Evolutionary conservation across 176 grass and related monocot genomes (phyloP), one percentile per base, ranked within the genome.

Genomic region (Secale cereale): DNA sequence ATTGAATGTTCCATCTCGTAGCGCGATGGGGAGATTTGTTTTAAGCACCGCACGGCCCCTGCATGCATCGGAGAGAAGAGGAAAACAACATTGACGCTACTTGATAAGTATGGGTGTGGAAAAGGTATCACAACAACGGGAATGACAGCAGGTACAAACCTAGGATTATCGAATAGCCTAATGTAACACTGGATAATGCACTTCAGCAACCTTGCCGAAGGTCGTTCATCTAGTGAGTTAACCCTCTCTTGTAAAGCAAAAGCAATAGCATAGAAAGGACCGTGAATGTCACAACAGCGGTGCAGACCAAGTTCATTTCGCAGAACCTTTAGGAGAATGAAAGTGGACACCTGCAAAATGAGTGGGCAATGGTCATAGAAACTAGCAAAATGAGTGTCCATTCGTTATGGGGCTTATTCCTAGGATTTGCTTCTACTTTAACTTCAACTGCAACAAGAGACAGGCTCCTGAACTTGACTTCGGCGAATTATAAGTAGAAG

Each of bases 141-240:
- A 30, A 64, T 59, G 74, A 71, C 4, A 64, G 41, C 16, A 59
- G 17, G 19, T 57, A 57, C 84, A 81, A 80, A 98, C 96, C 83
- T 93, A 46, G 78, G 77, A 90, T 98, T 70, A 14, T 98, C 87
- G 5, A 86, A 89, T 54, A 98, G 83, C 76, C 96, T 92, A 52
- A 92, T 89, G 76, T 98, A 95, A n/a, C 96, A 98, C 23, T 69
- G 70, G 36, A 98, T 81, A 15, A 95, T 87, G 60, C 89, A 86
- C 85, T 95, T 98, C n/a, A 95, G 45, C 74, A 98, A 69, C 87
- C 86, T 92, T 22, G 86, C 23, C 16, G 89, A 95, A 72, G 93
- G 93, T 50, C 95, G 74, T 14, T 92, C 70, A 9, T 76, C 87
- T n/a, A 88, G 82, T 48, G 90, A 78, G 33, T 71, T 35, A 40